A percentile compares a stretch with the other conserved stretches of the same genome.
phyloP scores from a whole-genome alignment of 2,329 filamentous ascomycete genomes.

The Triangularia verruculosa region DNA sequence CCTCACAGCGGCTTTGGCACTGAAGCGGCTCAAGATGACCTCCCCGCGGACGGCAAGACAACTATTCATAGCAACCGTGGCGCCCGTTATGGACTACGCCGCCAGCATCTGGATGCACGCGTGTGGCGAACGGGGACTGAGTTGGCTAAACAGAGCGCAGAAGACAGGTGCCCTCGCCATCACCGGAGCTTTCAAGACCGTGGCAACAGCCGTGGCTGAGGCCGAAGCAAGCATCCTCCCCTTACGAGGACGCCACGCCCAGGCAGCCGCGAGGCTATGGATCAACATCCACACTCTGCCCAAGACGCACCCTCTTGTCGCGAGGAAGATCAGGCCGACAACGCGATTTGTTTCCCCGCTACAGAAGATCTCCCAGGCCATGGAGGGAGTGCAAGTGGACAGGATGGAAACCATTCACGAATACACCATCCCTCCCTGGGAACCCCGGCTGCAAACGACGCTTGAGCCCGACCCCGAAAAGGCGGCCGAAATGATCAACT shows the following conservation, averaged over 20 bases:
- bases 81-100: constrained; percentile 23
- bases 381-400: constrained; percentile 7
- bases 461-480: constrained; percentile 10
- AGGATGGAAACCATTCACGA: constrained; percentile 14
- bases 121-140: not conserved
- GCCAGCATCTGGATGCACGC: constrained; percentile 17
- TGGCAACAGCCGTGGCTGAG: constrained; percentile 24
- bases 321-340: constrained; percentile 12
- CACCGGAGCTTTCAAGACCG: constrained; percentile 25
- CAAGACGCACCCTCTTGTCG: constrained; percentile 20
- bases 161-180: constrained; percentile 25
- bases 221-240: constrained; percentile 26
- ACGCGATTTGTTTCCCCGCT: constrained; percentile 16
- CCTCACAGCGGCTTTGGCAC: constrained; percentile 19
- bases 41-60: constrained; percentile 20
- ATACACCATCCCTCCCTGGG: constrained; percentile 12
- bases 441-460: constrained; percentile 8
- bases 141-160: constrained; percentile 15
- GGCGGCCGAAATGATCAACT: constrained; percentile 10
- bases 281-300: constrained; percentile 23
- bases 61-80: constrained; percentile 22
- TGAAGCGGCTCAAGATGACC: constrained; percentile 22
- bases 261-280: constrained; percentile 23
- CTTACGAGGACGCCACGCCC: constrained; percentile 13
- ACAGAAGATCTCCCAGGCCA: constrained; percentile 14